phyloP scores from a whole-genome alignment of 495 filamentous ascomycete species.

The Aspergillus incahuasiensis region DNA sequence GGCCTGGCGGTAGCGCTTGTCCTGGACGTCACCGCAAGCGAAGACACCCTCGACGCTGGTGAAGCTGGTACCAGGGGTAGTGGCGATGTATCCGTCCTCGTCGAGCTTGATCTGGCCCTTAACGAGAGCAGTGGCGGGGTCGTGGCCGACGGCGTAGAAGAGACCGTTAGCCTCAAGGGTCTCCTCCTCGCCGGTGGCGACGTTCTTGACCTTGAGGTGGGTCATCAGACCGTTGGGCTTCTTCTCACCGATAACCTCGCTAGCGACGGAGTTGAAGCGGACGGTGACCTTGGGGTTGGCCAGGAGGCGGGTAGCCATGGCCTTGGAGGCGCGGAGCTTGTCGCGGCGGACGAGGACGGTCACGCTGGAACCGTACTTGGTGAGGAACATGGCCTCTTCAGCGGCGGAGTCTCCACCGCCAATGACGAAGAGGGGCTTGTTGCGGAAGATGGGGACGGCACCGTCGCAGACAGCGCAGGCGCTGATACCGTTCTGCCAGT shows the following conservation, averaged over 20 bases:
- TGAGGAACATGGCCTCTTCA: slow-evolving; percentile 95
- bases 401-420: slow-evolving; percentile 96
- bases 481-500: slow-evolving; percentile 95
- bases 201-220: slow-evolving; percentile 73
- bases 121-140: slow-evolving; percentile 83
- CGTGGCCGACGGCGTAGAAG: slow-evolving; percentile 97
- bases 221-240: slow-evolving; percentile 75
- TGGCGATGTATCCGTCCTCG: slow-evolving; percentile 82
- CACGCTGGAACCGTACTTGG: slow-evolving; percentile 94
- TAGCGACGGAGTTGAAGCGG: slow-evolving; percentile 73
- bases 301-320: slow-evolving; percentile 84
- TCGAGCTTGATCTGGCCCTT: slow-evolving; percentile 85
- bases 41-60: slow-evolving; percentile 92
- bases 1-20: slow-evolving; percentile 96
- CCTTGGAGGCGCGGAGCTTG: slow-evolving; percentile 77
- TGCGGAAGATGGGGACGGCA: slow-evolving; percentile 93
- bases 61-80: slow-evolving; percentile 79
- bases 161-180: slow-evolving; percentile 83
- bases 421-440: slow-evolving; percentile 93
- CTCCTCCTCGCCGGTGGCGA: slow-evolving; percentile 71
- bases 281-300: slow-evolving; percentile 85
- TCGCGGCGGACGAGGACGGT: slow-evolving; percentile 88
- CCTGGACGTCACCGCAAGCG: slow-evolving; percentile 95
- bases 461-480: slow-evolving; percentile 98
- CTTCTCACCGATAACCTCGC: slow-evolving; percentile 77